Percentiles rank a stretch among this genome's conserved stretches.
Evolutionary conservation across 495 filamentous ascomycete genomes (phyloP).

Genomic region (Penicillium pulvis): DNA sequence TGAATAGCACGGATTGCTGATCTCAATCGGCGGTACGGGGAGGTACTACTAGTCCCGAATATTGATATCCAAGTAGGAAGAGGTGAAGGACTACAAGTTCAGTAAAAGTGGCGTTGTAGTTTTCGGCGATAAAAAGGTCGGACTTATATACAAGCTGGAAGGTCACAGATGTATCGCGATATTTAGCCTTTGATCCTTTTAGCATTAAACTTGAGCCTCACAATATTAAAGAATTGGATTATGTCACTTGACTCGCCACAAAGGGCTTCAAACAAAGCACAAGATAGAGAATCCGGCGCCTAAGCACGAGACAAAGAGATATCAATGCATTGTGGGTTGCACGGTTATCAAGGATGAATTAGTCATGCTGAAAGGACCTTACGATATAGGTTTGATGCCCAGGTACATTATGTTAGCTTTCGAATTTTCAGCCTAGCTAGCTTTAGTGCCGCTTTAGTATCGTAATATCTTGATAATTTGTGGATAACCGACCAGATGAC

Average conservation of each 20-base stretch:
- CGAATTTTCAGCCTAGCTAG: neutral
- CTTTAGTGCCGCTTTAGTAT: neutral
- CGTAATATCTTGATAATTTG: neutral
- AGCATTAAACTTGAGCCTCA: neutral
- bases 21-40: neutral
- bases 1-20: neutral
- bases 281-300: neutral
- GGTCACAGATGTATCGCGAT: too few species aligned
- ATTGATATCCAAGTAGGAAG: too few species aligned
- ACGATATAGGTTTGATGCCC: neutral
- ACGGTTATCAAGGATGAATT: neutral
- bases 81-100: neutral
- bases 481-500: neutral
- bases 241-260: neutral
- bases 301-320: neutral
- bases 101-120: neutral
- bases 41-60: too few species aligned
- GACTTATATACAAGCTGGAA: neutral
- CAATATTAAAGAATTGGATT: neutral
- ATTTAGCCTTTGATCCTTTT: neutral
- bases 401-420: neutral
- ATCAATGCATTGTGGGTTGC: neutral
- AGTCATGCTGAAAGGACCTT: neutral
- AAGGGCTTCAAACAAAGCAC: neutral
- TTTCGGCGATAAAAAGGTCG: neutral